Conservation (phyloP, 208 protist genomes). For the Wallacemonas sp. region DNA sequence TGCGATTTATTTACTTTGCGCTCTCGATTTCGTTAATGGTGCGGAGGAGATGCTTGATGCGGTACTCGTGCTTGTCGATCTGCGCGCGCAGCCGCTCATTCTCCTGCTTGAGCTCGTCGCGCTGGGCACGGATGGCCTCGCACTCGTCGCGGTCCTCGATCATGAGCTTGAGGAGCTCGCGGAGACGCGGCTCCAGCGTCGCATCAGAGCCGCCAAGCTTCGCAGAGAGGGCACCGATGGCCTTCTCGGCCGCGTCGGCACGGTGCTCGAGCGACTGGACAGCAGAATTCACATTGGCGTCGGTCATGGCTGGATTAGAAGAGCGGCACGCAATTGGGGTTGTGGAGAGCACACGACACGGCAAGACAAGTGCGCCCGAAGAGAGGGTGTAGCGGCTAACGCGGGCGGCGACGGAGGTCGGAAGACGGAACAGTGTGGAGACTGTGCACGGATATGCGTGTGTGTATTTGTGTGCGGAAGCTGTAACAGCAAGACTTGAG, state of each 20-base stretch:
- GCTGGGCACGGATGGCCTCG: conserved; percentile 72
- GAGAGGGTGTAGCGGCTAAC: conserved; percentile 2
- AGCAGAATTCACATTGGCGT: conserved; percentile 7
- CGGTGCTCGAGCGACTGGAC: conserved; percentile 59
- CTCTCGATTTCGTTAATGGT: conserved; percentile 75
- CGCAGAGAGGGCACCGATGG: conserved; percentile 43
- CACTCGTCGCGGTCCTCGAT: conserved; percentile 75
- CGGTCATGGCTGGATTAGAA: neutral
- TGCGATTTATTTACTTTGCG: conserved; percentile 20
- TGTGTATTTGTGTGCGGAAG: too few species aligned
- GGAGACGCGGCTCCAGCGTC: conserved; percentile 39
- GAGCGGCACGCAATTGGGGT: neutral
- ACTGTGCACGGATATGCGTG: neutral
- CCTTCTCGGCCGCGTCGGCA: conserved; percentile 42
- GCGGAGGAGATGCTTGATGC: conserved; percentile 82
- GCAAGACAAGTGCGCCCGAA: neutral
- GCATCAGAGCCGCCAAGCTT: conserved; percentile 21
- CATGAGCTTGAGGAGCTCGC: conserved; percentile 61
- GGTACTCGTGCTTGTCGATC: conserved; percentile 77
- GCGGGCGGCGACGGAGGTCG: neutral
- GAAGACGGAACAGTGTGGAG: neutral
- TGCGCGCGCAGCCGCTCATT: conserved; percentile 68
- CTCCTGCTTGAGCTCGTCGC: conserved; percentile 76
- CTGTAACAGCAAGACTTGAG: too few species aligned
- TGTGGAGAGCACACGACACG: neutral